phyloP scores from a whole-genome alignment of 1,284 basidiomycete species.

The Cryptococcus neoformans region DNA sequence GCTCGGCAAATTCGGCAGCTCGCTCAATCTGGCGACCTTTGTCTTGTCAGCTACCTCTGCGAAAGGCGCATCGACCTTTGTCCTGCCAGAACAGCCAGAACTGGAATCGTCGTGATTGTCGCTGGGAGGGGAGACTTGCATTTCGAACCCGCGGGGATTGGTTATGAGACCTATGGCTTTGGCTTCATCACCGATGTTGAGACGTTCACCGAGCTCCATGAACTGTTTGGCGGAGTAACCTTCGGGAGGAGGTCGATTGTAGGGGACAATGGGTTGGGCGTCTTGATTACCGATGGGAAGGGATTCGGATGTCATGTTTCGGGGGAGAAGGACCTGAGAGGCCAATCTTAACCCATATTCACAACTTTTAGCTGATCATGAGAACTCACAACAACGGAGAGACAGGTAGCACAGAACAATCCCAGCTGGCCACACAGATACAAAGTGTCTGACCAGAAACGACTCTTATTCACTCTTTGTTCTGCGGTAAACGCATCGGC shows the following conservation, averaged over 20 bases:
- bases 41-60: slow-evolving; percentile 12
- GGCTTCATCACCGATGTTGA: slow-evolving; percentile 22
- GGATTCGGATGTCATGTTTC: slow-evolving; percentile 32
- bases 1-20: slow-evolving; percentile 19
- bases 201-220: slow-evolving; percentile 24
- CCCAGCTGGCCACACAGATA: slow-evolving; percentile 19
- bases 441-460: slow-evolving; percentile 25
- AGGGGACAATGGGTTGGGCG: slow-evolving; percentile 20
- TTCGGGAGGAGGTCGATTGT: slow-evolving; percentile 13
- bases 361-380: not conserved
- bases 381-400: slow-evolving; percentile 25
- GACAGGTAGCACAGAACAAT: slow-evolving; percentile 24
- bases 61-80: slow-evolving; percentile 15
- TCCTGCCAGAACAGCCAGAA: not conserved
- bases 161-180: slow-evolving; percentile 6
- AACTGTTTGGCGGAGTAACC: slow-evolving; percentile 14
- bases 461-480: slow-evolving; percentile 21
- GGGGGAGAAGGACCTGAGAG: slow-evolving; percentile 30
- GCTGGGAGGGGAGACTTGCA: slow-evolving; percentile 6
- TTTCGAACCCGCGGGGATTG: slow-evolving; percentile 3
- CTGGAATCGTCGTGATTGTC: not conserved
- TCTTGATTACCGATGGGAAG: slow-evolving; percentile 12
- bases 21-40: slow-evolving; percentile 14
- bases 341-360: not conserved
- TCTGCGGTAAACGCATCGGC: slow-evolving; percentile 22